These are phyloP conservation scores for Cladosporium halotolerans DNA, from an alignment of 2,329 filamentous ascomycete species.

Conservation along the genomic window DNA sequence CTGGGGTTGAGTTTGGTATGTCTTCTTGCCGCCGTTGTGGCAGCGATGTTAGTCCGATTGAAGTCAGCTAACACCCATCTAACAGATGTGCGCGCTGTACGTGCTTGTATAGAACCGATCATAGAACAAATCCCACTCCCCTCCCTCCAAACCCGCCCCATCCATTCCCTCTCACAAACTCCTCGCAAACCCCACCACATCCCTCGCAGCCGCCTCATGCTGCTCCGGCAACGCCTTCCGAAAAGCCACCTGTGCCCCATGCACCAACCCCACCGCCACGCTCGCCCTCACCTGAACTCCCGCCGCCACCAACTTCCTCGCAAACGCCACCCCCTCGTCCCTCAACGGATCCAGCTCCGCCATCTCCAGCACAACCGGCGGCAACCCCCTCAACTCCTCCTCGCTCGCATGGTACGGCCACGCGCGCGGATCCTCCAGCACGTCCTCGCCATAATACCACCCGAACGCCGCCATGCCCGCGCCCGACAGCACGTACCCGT, in stretches of 20 bases:
- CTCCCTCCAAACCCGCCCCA: background rate
- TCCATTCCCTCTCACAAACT: constrained; percentile 8
- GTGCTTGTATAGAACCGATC: constrained; percentile 43
- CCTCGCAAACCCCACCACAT: constrained; percentile 24
- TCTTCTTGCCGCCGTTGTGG: constrained; percentile 8
- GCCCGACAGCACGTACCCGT: constrained; percentile 22
- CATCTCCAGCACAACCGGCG: constrained; percentile 24
- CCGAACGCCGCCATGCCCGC: constrained; percentile 16
- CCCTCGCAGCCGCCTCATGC: constrained; percentile 18
- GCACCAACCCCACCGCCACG: constrained; percentile 24
- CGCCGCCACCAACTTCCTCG: constrained; percentile 22
- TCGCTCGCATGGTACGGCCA: constrained; percentile 28
- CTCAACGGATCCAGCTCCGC: constrained; percentile 28
- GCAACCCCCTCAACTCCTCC: constrained; percentile 26
- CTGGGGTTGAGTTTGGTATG: constrained; percentile 31
- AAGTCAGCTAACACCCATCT: background rate
- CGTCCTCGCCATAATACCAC: constrained; percentile 20
- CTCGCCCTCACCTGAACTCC: constrained; percentile 22
- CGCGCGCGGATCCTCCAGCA: constrained; percentile 22
- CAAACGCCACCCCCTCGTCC: constrained; percentile 27
- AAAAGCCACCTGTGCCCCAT: constrained; percentile 21
- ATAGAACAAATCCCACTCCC: background rate
- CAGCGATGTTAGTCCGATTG: constrained; percentile 7
- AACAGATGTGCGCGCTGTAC: constrained; percentile 55
- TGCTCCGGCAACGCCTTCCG: constrained; percentile 23